Conservation (phyloP, 2,329 filamentous ascomycete species). For the Dothideomycetidae sp. region DNA sequence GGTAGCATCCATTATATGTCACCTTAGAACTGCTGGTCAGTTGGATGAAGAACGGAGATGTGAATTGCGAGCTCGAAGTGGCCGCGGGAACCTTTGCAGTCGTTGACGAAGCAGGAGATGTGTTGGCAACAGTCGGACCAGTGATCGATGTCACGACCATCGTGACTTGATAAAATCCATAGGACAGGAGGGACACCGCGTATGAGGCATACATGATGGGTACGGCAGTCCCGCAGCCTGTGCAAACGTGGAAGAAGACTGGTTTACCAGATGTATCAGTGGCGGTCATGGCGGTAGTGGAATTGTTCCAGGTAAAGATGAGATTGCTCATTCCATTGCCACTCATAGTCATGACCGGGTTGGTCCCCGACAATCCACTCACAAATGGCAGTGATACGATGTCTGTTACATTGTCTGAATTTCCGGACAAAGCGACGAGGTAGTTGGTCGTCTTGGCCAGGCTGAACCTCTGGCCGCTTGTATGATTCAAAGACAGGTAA, state of each 20-base stretch:
- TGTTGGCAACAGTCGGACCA: not conserved
- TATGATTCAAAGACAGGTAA: too few species aligned
- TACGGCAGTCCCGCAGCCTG: not conserved
- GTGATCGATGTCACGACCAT: not conserved
- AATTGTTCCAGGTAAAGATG: not conserved
- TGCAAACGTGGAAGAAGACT: not conserved
- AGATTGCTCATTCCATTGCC: not conserved
- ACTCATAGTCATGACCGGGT: not conserved
- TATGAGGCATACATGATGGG: not conserved
- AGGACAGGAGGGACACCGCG: not conserved
- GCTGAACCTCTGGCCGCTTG: too few species aligned
- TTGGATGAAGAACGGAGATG: not conserved
- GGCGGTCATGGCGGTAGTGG: not conserved
- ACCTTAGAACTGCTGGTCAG: not conserved
- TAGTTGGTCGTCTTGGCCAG: too few species aligned
- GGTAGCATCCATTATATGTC: not conserved
- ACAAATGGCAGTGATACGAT: not conserved
- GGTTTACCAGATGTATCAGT: not conserved
- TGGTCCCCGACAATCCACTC: too few species aligned
- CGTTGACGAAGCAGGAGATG: not conserved
- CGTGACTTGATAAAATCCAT: not conserved
- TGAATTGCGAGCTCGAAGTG: not conserved
- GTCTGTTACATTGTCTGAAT: not conserved
- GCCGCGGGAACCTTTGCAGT: not conserved
- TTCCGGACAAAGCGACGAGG: not conserved